Base-by-base conservation (phyloP, 495 filamentous ascomycete genomes). In the Aspergillus affinis region DNA sequence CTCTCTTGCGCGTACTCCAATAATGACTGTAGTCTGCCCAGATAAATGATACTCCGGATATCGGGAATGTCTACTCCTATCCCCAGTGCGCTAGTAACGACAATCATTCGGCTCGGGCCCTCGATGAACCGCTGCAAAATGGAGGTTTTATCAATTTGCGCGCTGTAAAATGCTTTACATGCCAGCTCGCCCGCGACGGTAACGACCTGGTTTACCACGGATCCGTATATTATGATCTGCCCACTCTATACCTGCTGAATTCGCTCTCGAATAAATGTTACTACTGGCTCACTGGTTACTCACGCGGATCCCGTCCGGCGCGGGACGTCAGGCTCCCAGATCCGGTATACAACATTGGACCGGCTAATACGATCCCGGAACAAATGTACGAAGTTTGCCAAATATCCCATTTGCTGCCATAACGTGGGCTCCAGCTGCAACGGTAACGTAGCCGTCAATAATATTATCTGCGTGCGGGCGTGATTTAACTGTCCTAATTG, bases 1-100 rank as follows among this genome's bases (percentile, higher is more conserved):
- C 62, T 70, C 56, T 72, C 65, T 61, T 72, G 61, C 18, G 29
- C 55, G 44, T 70, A 72, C 26, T 70, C 61, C 4, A 61, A 27
- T 50, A 70, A 60, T 17, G 27, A 26, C n/a, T 46, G 41, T 3
- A 57, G 51, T n/a, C 23, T 26, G 17, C 56, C 59, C 17, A 67
- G 54, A 50, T 71, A 46, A 20, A 71, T 64, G 6, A 71, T 61
- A 44, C 36, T 18, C 4, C 59, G 51, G 26, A 71, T 71, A 46
- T 64, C 44, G n/a, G 62, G 62, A 30, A 65, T 62, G 32, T 70
- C 57, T 5, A 68, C 55, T 3, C 65, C 65, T 48, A 70, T 68
- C 3, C 65, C 65, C 13, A 72, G 61, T 23, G 61, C 60, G 61
- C 63, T 68, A 0, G 60, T 71, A 0, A 57, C 69, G 15, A 55